phyloP scores from a whole-genome alignment of 2,329 filamentous ascomycete genomes.

The Chaetomium olivaceum region DNA sequence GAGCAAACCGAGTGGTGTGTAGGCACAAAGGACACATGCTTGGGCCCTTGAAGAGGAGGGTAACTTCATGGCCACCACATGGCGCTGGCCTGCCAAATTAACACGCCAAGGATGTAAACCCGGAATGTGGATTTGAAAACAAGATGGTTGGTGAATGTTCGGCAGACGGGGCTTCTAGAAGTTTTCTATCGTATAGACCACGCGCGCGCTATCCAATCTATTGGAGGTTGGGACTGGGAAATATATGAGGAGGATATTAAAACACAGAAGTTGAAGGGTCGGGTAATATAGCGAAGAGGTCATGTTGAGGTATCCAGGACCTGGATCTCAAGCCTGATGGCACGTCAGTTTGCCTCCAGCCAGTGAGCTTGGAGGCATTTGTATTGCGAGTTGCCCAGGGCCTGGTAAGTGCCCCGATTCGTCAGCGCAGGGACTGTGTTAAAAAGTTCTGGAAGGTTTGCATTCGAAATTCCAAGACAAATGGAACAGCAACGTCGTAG shows the following conservation, averaged over 20 bases:
- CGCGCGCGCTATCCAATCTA: background rate
- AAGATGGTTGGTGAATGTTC: background rate
- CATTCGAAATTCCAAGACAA: background rate
- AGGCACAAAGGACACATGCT: background rate
- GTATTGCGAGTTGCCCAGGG: background rate
- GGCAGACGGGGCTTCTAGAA: conserved; percentile 23
- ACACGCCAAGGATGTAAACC: conserved; percentile 30
- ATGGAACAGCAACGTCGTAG: conserved; percentile 22
- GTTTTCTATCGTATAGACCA: conserved; percentile 8
- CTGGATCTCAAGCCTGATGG: background rate
- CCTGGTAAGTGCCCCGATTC: conserved; percentile 4
- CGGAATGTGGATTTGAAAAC: conserved; percentile 28
- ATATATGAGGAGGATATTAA: conserved; percentile 17
- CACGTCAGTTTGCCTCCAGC: conserved; percentile 1
- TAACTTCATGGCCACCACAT: conserved; percentile 6
- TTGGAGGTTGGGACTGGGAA: background rate
- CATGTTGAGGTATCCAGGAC: conserved; percentile 17
- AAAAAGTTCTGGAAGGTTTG: background rate
- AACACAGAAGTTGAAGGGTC: background rate
- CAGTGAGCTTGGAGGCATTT: conserved; percentile 7
- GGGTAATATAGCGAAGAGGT: background rate
- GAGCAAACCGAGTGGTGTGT: background rate
- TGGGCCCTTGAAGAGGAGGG: background rate
- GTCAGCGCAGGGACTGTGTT: background rate
- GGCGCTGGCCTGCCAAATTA: conserved; percentile 25